phyloP scores from a whole-genome alignment of 2,329 filamentous ascomycete species.

The Aspergillus arachidicola region DNA sequence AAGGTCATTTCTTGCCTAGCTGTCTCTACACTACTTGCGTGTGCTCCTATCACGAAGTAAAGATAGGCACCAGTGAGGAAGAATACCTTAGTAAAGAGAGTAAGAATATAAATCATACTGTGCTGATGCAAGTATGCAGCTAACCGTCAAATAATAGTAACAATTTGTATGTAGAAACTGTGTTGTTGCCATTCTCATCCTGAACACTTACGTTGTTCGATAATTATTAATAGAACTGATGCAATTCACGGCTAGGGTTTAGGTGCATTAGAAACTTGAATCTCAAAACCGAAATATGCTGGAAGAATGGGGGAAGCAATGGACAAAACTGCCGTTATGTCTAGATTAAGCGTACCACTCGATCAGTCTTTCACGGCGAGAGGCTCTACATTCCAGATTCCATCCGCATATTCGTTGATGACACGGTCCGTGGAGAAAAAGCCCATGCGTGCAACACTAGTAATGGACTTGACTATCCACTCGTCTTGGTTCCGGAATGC shows the following conservation, averaged over 20 bases:
- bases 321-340: not conserved
- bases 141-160: not conserved
- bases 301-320: not conserved
- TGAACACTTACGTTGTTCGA: not conserved
- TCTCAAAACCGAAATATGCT: not conserved
- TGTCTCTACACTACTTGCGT: not conserved
- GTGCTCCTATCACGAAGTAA: not conserved
- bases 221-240: not conserved
- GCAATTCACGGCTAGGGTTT: not conserved
- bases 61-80: not conserved
- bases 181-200: not conserved
- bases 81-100: not conserved
- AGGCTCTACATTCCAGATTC: conserved; percentile 96
- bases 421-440: conserved; percentile 96
- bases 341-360: not conserved
- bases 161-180: not conserved
- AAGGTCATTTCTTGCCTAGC: not conserved
- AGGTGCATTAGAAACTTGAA: not conserved
- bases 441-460: conserved; percentile 87
- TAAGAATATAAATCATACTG: not conserved
- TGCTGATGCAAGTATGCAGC: not conserved
- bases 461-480: conserved; percentile 90
- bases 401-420: conserved; percentile 96
- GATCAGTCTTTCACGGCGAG: conserved; percentile 51
- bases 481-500: conserved; percentile 89